Evolutionary conservation across 345 rosid species (phyloP), one percentile per base, ranked within the genome.

Genomic region (Eucalyptus cloeziana): DNA sequence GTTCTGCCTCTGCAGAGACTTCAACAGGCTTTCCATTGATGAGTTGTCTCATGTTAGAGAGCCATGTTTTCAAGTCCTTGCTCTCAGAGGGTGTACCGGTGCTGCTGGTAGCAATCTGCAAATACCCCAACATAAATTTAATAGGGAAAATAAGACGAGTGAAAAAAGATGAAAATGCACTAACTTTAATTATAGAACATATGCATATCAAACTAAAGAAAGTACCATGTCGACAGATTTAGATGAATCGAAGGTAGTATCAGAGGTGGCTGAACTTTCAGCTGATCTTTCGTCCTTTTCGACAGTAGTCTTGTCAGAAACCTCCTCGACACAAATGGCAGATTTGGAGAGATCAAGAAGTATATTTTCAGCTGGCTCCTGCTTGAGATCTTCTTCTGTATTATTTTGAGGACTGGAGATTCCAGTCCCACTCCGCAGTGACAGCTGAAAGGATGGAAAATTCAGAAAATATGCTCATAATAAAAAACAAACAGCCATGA

Each of bases 181-280:
- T 37, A 37, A 15, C 47, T 40, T 76, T 10, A 40, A 37, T 76
- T 40, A 13, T 44, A 40, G 47, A 40, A 76, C 47, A 40, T 40
- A 40, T 76, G 47, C 47, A 40, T 40, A 3, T 76, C 43, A 24
- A 44, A 56, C 56, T 19, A 56, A 17, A 51, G 79, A 80, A 87
- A 58, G 21, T 89, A 89, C 91, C 91, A 89, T 89, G 89, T 89
- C 89, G 91, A 89, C 91, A 10, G 91, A 89, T 89, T 89, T 89
- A 83, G 89, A 64, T 33, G 91, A 89, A 81, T 89, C 91, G 44
- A 43, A 87, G 31, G 87, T 87, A 64, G 91, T 86, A 50, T 88
- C 89, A 31, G 91, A 90, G 50, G 89, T 86, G 33, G 91, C 64
- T 49, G 89, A 88, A 88, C 88, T 88, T 80, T 88, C 91, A 43